A percentile compares a stretch with the other conserved stretches of the same genome.
Conservation (phyloP, 805 yeast species). For the Wickerhamomyces tratensis region DNA sequence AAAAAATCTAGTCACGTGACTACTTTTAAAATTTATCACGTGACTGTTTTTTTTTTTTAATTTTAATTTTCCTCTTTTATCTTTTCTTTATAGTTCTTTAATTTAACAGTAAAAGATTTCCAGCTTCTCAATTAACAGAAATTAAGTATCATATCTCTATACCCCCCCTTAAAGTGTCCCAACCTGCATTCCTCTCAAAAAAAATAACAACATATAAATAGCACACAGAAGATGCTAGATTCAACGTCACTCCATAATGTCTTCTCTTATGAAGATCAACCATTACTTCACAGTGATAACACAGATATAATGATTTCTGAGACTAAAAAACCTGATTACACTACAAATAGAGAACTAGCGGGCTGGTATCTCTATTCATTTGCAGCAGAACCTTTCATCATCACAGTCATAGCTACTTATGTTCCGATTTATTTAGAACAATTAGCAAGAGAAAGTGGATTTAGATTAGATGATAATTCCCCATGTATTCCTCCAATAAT, state of each 20-base stretch:
- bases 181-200: too few species aligned
- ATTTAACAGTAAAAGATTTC: too few species aligned
- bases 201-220: too few species aligned
- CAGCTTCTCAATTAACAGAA: too few species aligned
- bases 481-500: slow-evolving; percentile 36
- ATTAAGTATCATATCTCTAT: too few species aligned
- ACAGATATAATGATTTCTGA: background rate
- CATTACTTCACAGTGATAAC: background rate
- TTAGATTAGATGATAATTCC: slow-evolving; percentile 44
- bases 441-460: slow-evolving; percentile 67
- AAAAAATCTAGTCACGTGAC: slow-evolving; percentile 8
- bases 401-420: slow-evolving; percentile 70
- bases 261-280: too few species aligned
- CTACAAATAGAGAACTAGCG: slow-evolving; percentile 33
- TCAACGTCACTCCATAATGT: too few species aligned
- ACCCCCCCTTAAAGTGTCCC: too few species aligned
- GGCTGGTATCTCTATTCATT: slow-evolving; percentile 69
- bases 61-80: too few species aligned
- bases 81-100: too few species aligned
- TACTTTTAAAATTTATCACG: slow-evolving; percentile 4
- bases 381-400: slow-evolving; percentile 77
- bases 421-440: slow-evolving; percentile 65
- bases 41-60: too few species aligned
- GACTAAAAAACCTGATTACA: slow-evolving; percentile 8
- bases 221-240: too few species aligned